A percentile compares a stretch with the other conserved stretches of the same genome.
Conservation (phyloP, 2,329 filamentous ascomycete species). For the Exophiala spinifera region DNA sequence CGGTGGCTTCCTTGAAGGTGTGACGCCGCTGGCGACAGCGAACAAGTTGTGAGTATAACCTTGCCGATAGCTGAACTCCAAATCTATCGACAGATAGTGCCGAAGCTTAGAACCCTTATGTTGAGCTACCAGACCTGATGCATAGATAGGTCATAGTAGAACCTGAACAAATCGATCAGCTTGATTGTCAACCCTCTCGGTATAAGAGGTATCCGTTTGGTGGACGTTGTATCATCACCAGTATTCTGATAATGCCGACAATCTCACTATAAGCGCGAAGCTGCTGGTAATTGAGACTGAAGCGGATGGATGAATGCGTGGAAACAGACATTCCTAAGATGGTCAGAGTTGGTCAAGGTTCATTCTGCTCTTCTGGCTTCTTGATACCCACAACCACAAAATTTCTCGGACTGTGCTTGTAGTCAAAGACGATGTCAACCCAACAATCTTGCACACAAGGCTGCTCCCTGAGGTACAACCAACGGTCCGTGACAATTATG, state of each 20-base stretch:
- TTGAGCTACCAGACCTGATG: neutral
- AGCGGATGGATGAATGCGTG: too few species aligned
- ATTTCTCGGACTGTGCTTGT: conserved; percentile 79
- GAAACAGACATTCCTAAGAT: too few species aligned
- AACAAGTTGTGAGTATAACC: conserved; percentile 22
- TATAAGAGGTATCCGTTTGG: too few species aligned
- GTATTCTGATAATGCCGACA: too few species aligned
- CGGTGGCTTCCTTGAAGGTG: conserved; percentile 61
- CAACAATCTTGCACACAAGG: conserved; percentile 71
- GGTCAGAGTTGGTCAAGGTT: neutral
- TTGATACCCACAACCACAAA: conserved; percentile 91
- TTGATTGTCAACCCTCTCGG: too few species aligned
- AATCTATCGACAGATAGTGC: too few species aligned
- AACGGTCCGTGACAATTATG: conserved; percentile 84
- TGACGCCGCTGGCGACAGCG: conserved; percentile 47
- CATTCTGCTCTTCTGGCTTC: conserved; percentile 36
- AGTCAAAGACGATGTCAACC: conserved; percentile 94
- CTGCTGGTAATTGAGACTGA: too few species aligned
- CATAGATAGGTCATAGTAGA: too few species aligned
- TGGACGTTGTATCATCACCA: too few species aligned
- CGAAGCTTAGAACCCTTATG: neutral
- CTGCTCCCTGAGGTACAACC: conserved; percentile 81
- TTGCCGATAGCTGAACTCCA: neutral
- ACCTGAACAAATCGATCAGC: too few species aligned
- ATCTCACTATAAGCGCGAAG: too few species aligned